These are phyloP conservation scores for Pseudodiploospora longispora DNA, from an alignment of 2,329 filamentous ascomycete species.

Conservation along the genomic window DNA sequence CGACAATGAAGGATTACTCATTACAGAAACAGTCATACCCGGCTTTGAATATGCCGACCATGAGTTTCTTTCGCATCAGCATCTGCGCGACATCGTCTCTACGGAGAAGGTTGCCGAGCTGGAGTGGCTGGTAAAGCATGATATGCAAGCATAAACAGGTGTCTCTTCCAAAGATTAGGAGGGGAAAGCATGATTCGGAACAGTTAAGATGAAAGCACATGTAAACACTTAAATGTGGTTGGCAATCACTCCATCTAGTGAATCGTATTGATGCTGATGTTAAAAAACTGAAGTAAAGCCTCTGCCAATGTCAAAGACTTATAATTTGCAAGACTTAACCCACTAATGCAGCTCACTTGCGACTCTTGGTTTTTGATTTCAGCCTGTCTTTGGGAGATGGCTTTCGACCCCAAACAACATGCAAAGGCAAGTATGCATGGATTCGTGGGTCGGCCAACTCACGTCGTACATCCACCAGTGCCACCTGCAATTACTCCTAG, in stretches of 20 bases:
- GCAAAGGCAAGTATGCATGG: slow-evolving; percentile 41
- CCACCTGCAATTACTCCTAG: slow-evolving; percentile 26
- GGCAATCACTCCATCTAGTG: too few relatives aligned
- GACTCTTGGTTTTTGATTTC: not conserved
- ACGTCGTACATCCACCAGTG: slow-evolving; percentile 40
- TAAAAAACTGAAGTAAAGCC: too few relatives aligned
- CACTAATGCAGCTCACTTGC: too few relatives aligned
- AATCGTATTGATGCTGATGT: not conserved
- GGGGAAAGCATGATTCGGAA: too few relatives aligned
- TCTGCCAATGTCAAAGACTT: too few relatives aligned
- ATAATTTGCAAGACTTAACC: too few relatives aligned
- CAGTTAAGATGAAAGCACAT: too few relatives aligned
- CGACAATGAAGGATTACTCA: slow-evolving; percentile 46
- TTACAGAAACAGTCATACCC: slow-evolving; percentile 60
- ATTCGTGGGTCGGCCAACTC: slow-evolving; percentile 37
- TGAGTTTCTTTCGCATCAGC: slow-evolving; percentile 50
- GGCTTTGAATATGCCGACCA: slow-evolving; percentile 62
- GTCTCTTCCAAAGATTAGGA: too few relatives aligned
- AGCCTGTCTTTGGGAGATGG: slow-evolving; percentile 28
- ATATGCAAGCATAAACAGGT: too few relatives aligned
- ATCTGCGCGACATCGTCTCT: slow-evolving; percentile 44
- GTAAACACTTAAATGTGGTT: too few relatives aligned
- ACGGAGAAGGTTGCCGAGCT: slow-evolving; percentile 41
- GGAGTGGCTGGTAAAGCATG: slow-evolving; percentile 31
- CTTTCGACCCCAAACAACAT: slow-evolving; percentile 44